A percentile compares a stretch with the other conserved stretches of the same genome.
These are phyloP conservation scores for Oryza punctata DNA, from an alignment of 176 grass and related monocot species.

Conservation along the genomic window DNA sequence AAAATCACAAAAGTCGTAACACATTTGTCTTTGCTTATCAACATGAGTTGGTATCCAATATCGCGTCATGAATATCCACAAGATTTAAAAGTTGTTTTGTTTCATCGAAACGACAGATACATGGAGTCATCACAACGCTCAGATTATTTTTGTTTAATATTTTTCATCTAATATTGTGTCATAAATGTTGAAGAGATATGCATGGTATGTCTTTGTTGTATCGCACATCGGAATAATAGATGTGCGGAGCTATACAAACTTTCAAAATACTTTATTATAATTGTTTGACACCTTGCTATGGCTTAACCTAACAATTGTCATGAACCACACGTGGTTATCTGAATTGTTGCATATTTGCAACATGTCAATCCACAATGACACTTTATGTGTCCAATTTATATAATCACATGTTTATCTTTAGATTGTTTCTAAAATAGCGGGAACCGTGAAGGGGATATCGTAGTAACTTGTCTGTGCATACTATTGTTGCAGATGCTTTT, in stretches of 20 bases:
- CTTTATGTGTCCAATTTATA: not conserved
- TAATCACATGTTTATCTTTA: not conserved
- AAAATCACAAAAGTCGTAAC: not conserved
- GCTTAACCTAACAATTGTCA: not conserved
- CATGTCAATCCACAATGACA: not conserved
- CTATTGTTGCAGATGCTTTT: no score
- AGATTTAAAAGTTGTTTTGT: not conserved
- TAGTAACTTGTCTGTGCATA: not conserved
- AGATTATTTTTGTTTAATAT: no score
- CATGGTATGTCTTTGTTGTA: no score
- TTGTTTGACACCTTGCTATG: rapidly evolving
- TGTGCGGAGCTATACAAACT: not conserved
- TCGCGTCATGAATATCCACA: no score
- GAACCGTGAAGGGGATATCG: no score
- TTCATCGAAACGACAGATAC: no score
- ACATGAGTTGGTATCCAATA: not conserved
- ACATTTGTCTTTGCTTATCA: not conserved
- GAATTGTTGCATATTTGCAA: not conserved
- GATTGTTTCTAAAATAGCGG: not conserved
- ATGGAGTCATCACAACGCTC: no score
- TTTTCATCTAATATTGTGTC: no score
- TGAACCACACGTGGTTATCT: not conserved
- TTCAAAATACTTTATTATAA: not conserved
- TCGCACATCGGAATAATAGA: not conserved
- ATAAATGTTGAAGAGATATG: not conserved